Percentiles rank a stretch among this genome's conserved stretches.
Conservation (phyloP, 257 asterid species). For the Salvia miltiorrhiza region DNA sequence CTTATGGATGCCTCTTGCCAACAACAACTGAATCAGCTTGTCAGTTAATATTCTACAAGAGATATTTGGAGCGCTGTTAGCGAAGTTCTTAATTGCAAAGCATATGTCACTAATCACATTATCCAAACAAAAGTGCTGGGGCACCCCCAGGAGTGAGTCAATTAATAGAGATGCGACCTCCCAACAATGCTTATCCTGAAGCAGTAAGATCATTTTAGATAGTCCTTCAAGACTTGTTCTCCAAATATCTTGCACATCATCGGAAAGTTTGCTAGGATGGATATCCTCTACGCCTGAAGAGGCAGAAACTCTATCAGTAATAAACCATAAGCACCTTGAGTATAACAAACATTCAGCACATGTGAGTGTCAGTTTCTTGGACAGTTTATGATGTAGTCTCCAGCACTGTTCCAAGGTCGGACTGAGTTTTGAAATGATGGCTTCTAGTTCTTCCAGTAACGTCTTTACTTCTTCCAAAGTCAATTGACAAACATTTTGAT, state of each 20-base stretch:
- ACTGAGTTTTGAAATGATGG: conserved; percentile 55
- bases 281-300: conserved; percentile 36
- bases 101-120: conserved; percentile 48
- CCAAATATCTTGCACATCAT: conserved; percentile 45
- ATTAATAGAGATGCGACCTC: conserved; percentile 77
- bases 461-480: conserved; percentile 45
- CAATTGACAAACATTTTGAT: conserved; percentile 39
- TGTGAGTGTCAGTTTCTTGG: conserved; percentile 50
- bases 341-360: conserved; percentile 82
- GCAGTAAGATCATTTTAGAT: conserved; percentile 52
- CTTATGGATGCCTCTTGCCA: conserved; percentile 55
- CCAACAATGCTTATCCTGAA: conserved; percentile 78
- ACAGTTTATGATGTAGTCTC: conserved; percentile 69
- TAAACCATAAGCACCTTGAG: conserved; percentile 49
- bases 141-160: conserved; percentile 61
- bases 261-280: conserved; percentile 24
- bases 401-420: conserved; percentile 70
- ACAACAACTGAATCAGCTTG: conserved; percentile 56
- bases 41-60: conserved; percentile 77
- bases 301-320: conserved; percentile 32
- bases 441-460: conserved; percentile 47
- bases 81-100: conserved; percentile 53
- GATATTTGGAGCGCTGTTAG: conserved; percentile 72
- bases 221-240: conserved; percentile 59
- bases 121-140: conserved; percentile 53